A percentile compares a stretch with the other conserved stretches of the same genome.
phyloP scores from a whole-genome alignment of 2,329 filamentous ascomycete genomes.

The Fusarium oxysporum region DNA sequence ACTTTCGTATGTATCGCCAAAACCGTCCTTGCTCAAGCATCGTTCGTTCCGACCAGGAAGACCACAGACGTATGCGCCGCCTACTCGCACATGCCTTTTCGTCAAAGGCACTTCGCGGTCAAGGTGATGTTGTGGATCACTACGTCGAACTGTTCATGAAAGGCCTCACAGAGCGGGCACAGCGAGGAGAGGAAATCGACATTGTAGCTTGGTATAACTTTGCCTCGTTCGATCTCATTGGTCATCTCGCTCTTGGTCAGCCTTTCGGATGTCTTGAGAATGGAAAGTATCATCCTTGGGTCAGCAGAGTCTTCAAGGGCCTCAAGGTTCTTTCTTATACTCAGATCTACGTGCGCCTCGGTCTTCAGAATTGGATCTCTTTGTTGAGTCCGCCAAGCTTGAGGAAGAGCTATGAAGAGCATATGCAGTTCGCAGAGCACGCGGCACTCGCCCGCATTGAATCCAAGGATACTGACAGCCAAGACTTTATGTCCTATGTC shows the following conservation, averaged over 20 bases:
- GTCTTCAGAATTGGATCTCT: not conserved
- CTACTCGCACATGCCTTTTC: slow-evolving; percentile 14
- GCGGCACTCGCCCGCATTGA: not conserved
- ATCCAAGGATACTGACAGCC: not conserved
- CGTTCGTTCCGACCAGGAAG: not conserved
- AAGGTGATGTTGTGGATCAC: not conserved
- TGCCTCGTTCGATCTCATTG: slow-evolving; percentile 5
- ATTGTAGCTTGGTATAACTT: slow-evolving; percentile 19
- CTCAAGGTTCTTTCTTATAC: not conserved
- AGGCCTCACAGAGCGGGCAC: not conserved
- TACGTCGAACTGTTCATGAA: not conserved
- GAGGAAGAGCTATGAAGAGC: not conserved
- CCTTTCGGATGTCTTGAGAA: slow-evolving; percentile 9
- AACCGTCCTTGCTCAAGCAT: not conserved
- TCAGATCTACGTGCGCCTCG: not conserved
- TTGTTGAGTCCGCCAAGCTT: not conserved
- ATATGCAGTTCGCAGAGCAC: slow-evolving; percentile 2
- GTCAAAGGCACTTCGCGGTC: not conserved
- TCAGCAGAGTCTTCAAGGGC: not conserved
- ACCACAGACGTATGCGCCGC: slow-evolving; percentile 9
- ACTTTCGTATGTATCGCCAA: slow-evolving; percentile 2
- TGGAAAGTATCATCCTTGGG: slow-evolving; percentile 12
- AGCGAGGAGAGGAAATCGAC: not conserved
- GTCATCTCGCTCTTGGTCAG: not conserved
- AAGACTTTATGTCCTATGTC: slow-evolving; percentile 14